Evolutionary conservation across 2,329 filamentous ascomycete genomes (phyloP), one percentile per base, ranked within the genome.

Genomic region (Alternaria ventricosa): DNA sequence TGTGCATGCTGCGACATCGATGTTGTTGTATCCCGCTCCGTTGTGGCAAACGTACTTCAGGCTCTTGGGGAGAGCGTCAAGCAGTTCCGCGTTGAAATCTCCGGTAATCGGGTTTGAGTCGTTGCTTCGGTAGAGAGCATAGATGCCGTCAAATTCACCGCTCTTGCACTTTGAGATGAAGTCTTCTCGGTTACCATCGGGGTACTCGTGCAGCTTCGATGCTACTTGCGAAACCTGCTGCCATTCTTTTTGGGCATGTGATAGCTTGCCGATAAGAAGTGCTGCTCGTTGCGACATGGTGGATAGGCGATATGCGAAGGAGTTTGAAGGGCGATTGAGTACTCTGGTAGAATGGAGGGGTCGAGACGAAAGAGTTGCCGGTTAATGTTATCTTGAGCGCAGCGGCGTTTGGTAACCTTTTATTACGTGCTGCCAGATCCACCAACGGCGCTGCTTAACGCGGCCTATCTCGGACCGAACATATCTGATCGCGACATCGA

Each of bases 21-120:
- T 84, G 68, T 88, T 88, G 72, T 89, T 87, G 75, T 89, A 89
- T 5, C 87, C 87, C 2, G 87, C 87, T 15, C 87, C 82, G 55
- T 84, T 83, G 67, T 84, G 83, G 57, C 80, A 82, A 23, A 83
- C 80, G 64, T 77, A 84, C 55, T 82, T 83, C 55, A 84, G 44
- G 63, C 75, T 79, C 60, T 78, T 75, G 0, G 83, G 83, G 7
- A 84, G 71, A 6, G 71, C 78, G 10, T 76, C 70, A 3, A 84
- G 73, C 11, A 84, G 77, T 63, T 84, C 83, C 22, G 77, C 73
- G 70, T 84, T 75, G 69, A 84, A 84, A 47, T 82, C 81, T 22
- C 83, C 83, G 3, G 83, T 84, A 30, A 82, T 75, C 15, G 83
- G 82, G 27, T 84, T 87, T 8, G 86, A 88, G 41, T 82, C 79